These are phyloP conservation scores for Arthrobotrys conoides DNA, from an alignment of 2,329 filamentous ascomycete genomes.

Conservation along the genomic window DNA sequence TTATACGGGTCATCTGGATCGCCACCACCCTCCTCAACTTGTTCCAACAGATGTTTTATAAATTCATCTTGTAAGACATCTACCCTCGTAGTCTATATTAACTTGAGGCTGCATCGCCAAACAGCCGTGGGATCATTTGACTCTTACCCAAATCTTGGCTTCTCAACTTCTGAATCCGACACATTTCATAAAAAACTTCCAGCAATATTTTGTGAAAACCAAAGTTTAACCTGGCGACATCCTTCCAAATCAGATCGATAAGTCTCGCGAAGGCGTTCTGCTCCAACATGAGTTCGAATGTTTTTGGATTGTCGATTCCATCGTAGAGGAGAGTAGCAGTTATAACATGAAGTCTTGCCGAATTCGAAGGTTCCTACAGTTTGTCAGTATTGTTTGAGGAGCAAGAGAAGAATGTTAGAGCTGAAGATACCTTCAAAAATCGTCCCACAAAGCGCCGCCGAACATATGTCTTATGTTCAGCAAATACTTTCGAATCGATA, in stretches of 20 bases:
- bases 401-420: background rate
- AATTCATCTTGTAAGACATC: slow-evolving; percentile 79
- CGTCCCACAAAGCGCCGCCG: slow-evolving; percentile 93
- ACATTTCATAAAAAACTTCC: slow-evolving; percentile 96
- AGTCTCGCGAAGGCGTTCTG: slow-evolving; percentile 87
- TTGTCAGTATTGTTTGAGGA: slow-evolving; percentile 4
- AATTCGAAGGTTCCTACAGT: slow-evolving; percentile 67
- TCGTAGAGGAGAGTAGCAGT: slow-evolving; percentile 88
- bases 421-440: slow-evolving; percentile 83
- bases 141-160: slow-evolving; percentile 79
- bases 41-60: slow-evolving; percentile 83
- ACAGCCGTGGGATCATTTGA: background rate
- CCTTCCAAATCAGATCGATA: slow-evolving; percentile 79
- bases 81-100: background rate
- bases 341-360: slow-evolving; percentile 83
- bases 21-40: slow-evolving; percentile 88
- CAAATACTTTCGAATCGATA: slow-evolving; percentile 81
- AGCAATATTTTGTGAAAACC: slow-evolving; percentile 84
- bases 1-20: slow-evolving; percentile 88
- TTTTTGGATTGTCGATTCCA: slow-evolving; percentile 81
- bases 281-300: slow-evolving; percentile 87
- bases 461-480: slow-evolving; percentile 83
- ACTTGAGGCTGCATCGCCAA: background rate
- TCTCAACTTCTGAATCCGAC: slow-evolving; percentile 85
- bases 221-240: slow-evolving; percentile 75